A percentile compares a stretch with the other conserved stretches of the same genome.
phyloP scores from a whole-genome alignment of 306 rosid species.

The Glycine tomentella region DNA sequence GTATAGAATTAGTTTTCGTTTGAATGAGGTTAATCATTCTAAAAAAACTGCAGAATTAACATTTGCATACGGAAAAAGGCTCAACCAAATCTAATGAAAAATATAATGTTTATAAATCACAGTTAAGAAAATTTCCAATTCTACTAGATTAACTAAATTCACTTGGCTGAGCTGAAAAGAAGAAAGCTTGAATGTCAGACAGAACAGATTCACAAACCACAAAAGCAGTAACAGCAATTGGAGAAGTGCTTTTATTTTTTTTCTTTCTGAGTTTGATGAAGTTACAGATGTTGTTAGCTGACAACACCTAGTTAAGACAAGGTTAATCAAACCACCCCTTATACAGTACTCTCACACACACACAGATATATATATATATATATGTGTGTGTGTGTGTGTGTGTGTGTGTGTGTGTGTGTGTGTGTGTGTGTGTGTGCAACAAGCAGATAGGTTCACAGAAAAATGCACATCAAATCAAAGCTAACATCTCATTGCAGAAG shows the following conservation, averaged over 20 bases:
- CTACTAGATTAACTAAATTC: not conserved
- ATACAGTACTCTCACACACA: not conserved
- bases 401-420: not conserved
- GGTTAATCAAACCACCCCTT: conserved; percentile 31
- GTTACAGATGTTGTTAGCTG: conserved; percentile 34
- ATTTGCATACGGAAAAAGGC: not conserved
- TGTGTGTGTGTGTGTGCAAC: not conserved
- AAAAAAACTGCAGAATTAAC: conserved; percentile 13
- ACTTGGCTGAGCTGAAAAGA: conserved; percentile 14
- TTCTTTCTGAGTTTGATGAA: not conserved
- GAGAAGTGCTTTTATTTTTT: not conserved
- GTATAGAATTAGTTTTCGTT: conserved; percentile 4
- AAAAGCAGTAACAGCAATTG: conserved; percentile 21
- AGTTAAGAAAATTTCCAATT: not conserved
- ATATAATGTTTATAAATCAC: not conserved
- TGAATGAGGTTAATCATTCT: not conserved
- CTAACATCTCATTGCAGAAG: conserved; percentile 34
- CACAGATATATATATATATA: too few species aligned
- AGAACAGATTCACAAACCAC: conserved; percentile 29
- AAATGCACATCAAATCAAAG: conserved; percentile 43
- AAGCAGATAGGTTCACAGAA: conserved; percentile 6
- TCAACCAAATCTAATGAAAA: conserved; percentile 21
- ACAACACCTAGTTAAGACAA: conserved; percentile 29
- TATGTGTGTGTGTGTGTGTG: not conserved
- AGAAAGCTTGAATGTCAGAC: conserved; percentile 1